Base-by-base conservation (phyloP, 495 filamentous ascomycete species). In the Melanomma pulvis-pyrius region DNA sequence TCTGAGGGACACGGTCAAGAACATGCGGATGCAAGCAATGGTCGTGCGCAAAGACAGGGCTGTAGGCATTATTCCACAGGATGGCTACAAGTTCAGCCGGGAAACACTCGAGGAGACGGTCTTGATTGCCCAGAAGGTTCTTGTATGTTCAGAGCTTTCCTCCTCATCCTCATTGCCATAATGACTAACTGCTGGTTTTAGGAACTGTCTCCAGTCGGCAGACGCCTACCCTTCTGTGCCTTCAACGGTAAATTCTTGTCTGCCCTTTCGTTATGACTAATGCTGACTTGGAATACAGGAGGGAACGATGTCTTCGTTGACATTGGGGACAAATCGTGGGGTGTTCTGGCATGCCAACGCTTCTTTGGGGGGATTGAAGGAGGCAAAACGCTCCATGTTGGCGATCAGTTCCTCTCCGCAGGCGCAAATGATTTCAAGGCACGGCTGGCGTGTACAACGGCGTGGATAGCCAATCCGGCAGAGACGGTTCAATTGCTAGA, bases 241-340 rank as follows among this genome's bases (percentile, higher is more conserved):
- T 99, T 99, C 80, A 98, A 99, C 75, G 94, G 87, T 83, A 62
- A 34, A 17, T 17, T 21, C 8, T 49, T 36, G 7, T 8, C 22
- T 15, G 47, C 26, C 44, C 29, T 70, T 1, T 32, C 3, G 7
- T 28, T n/a, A 3, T 24, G 48, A 21, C 15, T 51, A 6, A 9
- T 49, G 28, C 28, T 63, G n/a, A 44, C 25, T 11, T 44, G 41
- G 22, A 34, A 36, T 47, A 6, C 54, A 84, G 84, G 92, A 24
- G 93, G 93, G 8, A 93, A 96, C 61, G 92, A 98, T 74, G 92
- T 97, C 24, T 99, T 99, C 74, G 93, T 99, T 39, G 96, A 99
- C 77, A 97, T 99, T 70, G 96, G 96, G 52, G 96, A 99, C 76
- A 99, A 99, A 75, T 89, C 88, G 44, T 93, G 91, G 87, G 96